Conservation (phyloP, 192 early-diverging fungal genomes). For the Coemansia sp. region DNA sequence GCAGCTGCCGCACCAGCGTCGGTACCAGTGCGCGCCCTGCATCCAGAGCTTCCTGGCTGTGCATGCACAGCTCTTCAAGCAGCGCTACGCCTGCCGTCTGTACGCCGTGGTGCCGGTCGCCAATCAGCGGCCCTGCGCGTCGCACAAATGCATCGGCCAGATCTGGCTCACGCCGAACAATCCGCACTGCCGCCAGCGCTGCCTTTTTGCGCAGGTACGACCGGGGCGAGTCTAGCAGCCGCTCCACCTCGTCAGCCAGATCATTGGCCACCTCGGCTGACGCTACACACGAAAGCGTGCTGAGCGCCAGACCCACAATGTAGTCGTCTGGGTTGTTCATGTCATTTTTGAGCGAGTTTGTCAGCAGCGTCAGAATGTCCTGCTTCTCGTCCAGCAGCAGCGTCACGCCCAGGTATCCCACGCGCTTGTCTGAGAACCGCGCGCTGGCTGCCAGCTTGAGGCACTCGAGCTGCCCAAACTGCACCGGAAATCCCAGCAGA, state of each 20-base stretch:
- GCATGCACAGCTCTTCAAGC: conserved; percentile 83
- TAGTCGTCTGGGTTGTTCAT: conserved; percentile 96
- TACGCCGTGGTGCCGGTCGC: conserved; percentile 95
- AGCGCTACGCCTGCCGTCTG: conserved; percentile 88
- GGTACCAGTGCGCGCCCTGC: conserved; percentile 82
- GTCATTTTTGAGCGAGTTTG: conserved; percentile 96
- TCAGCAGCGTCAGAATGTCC: conserved; percentile 94
- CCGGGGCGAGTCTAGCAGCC: conserved; percentile 84
- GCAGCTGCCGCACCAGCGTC: conserved; percentile 81
- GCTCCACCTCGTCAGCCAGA: conserved; percentile 90
- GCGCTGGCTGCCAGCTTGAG: conserved; percentile 94
- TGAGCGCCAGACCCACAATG: conserved; percentile 94
- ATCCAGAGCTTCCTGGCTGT: conserved; percentile 65
- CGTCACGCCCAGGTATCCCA: conserved; percentile 99
- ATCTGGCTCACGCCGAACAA: conserved; percentile 92
- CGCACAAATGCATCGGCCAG: conserved; percentile 82
- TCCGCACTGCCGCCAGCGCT: conserved; percentile 86
- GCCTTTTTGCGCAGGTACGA: conserved; percentile 98
- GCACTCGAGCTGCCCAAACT: conserved; percentile 99
- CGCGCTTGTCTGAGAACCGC: conserved; percentile 91
- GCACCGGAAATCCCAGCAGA: conserved; percentile 97
- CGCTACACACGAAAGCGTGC: conserved; percentile 96
- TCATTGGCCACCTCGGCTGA: conserved; percentile 95
- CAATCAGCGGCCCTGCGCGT: conserved; percentile 70
- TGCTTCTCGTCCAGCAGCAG: conserved; percentile 97